A percentile compares a stretch with the other conserved stretches of the same genome.
phyloP scores from a whole-genome alignment of 208 protist genomes.

The Phytomonas francai region DNA sequence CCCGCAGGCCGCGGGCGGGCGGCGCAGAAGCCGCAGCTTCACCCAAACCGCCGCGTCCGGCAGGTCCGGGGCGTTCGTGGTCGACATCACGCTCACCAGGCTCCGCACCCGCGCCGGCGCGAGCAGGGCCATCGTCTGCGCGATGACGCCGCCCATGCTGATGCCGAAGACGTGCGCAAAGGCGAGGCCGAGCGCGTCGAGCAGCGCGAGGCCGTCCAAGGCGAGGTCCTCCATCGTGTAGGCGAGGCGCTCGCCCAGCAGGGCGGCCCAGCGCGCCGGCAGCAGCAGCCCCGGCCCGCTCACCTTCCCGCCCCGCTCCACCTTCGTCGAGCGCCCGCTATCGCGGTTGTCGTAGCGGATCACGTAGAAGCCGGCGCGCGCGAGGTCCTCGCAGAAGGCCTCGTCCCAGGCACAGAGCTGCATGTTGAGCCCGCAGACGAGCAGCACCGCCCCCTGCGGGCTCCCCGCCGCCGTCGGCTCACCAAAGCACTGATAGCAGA shows the following conservation, averaged over 20 bases:
- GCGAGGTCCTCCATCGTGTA: slow-evolving; percentile 73
- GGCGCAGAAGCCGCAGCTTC: slow-evolving; percentile 72
- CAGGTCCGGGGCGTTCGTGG: slow-evolving; percentile 62
- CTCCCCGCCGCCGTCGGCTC: slow-evolving; percentile 19
- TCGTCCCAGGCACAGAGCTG: slow-evolving; percentile 74
- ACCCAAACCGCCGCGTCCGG: slow-evolving; percentile 58
- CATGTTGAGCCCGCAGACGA: slow-evolving; percentile 77
- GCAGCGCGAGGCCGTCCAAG: slow-evolving; percentile 42
- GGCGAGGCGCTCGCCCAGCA: slow-evolving; percentile 56
- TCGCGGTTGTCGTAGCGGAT: slow-evolving; percentile 78
- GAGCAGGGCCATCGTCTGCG: slow-evolving; percentile 44
- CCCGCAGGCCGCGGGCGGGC: slow-evolving; percentile 42
- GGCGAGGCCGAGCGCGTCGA: slow-evolving; percentile 42
- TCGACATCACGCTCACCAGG: slow-evolving; percentile 73
- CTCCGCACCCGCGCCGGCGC: slow-evolving; percentile 48
- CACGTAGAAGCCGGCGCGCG: slow-evolving; percentile 55
- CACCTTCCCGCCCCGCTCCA: slow-evolving; percentile 36
- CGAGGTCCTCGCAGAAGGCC: slow-evolving; percentile 60
- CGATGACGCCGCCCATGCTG: slow-evolving; percentile 79
- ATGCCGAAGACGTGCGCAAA: slow-evolving; percentile 72
- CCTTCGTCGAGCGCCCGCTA: slow-evolving; percentile 68
- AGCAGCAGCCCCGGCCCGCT: slow-evolving; percentile 43
- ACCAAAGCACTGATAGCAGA: slow-evolving; percentile 79
- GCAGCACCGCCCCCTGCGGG: slow-evolving; percentile 28
- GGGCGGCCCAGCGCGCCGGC: slow-evolving; percentile 23